A percentile compares a stretch with the other conserved stretches of the same genome.
These are phyloP conservation scores for Suillus fuscotomentosus DNA, from an alignment of 768 basidiomycete species.

Conservation along the genomic window DNA sequence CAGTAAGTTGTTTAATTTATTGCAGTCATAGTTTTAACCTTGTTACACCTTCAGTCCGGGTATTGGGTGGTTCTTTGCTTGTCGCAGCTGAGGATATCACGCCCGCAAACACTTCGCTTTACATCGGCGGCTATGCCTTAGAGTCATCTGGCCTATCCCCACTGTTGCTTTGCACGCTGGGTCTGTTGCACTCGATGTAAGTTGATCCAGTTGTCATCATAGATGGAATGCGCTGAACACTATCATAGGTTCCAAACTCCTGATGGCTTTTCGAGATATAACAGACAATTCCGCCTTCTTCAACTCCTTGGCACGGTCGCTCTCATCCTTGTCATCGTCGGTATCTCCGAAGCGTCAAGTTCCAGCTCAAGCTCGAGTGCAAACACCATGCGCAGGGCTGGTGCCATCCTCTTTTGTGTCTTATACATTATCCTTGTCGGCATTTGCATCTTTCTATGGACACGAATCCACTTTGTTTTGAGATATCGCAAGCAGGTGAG, in stretches of 20 bases:
- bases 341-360: slow-evolving; percentile 22
- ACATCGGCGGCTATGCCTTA: slow-evolving; percentile 49
- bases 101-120: slow-evolving; percentile 42
- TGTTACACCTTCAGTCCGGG: slow-evolving; percentile 42
- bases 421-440: slow-evolving; percentile 44
- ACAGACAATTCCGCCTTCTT: slow-evolving; percentile 21
- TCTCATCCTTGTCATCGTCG: slow-evolving; percentile 34
- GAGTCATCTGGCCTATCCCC: slow-evolving; percentile 39
- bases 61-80: slow-evolving; percentile 56
- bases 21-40: slow-evolving; percentile 2
- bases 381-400: slow-evolving; percentile 30
- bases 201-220: slow-evolving; percentile 10
- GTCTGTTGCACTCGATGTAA: slow-evolving; percentile 35
- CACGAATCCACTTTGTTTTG: slow-evolving; percentile 39
- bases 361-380: slow-evolving; percentile 20
- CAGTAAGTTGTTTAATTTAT: slow-evolving; percentile 35
- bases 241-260: slow-evolving; percentile 29
- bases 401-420: slow-evolving; percentile 32
- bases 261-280: slow-evolving; percentile 13
- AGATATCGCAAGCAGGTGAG: slow-evolving; percentile 31
- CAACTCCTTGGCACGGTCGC: slow-evolving; percentile 29
- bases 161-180: slow-evolving; percentile 36
- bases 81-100: slow-evolving; percentile 50
- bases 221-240: slow-evolving; percentile 2
- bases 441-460: slow-evolving; percentile 50